Base-by-base conservation (phyloP, 495 filamentous ascomycete genomes). In the Monascus purpureus region DNA sequence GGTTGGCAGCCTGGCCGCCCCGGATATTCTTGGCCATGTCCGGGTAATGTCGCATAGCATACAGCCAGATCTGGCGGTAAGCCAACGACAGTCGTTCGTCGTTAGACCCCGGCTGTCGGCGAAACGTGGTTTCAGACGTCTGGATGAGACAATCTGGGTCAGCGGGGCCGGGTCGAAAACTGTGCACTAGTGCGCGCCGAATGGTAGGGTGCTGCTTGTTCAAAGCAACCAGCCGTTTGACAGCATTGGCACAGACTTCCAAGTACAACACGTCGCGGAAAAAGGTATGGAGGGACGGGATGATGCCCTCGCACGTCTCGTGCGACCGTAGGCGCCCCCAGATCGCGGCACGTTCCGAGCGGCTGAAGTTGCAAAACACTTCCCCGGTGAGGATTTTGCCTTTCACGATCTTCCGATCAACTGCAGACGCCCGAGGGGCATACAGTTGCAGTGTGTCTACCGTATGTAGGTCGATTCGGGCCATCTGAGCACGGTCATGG, bases 181-280 rank as follows among this genome's bases (percentile, higher is more conserved):
- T 31, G 2, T 30, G 22, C 11, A 17, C 18, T 11, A 45, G 17
- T 2, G 42, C 35, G 17, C 20, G 30, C 37, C 29, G 29, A 22
- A 50, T 33, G 6, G 42, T 44, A n/a, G 38, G 40, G 35, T 34
- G 36, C 17, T 33, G 18, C 32, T 36, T 47, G 11, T 23, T 31
- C 8, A 39, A 35, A 12, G 15, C 37, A 28, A 45, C 29, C 20
- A 50, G 36, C 31, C 35, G 32, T 43, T 52, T 53, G 8, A 60
- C 33, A 31, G 27, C 38, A 28, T 50, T 39, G 5, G 42, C 40
- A 20, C 40, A 52, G 12, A 24, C 35, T 35, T 49, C 40, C 26
- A 60, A 35, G 30, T 57, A 60, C 20, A 15, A 43, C 1, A 52
- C 25, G 33, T 60, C 46, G 31, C 46, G 26, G 35, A 60, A 60